phyloP scores from a whole-genome alignment of 2,329 filamentous ascomycete genomes.

The Rutstroemia sp. region DNA sequence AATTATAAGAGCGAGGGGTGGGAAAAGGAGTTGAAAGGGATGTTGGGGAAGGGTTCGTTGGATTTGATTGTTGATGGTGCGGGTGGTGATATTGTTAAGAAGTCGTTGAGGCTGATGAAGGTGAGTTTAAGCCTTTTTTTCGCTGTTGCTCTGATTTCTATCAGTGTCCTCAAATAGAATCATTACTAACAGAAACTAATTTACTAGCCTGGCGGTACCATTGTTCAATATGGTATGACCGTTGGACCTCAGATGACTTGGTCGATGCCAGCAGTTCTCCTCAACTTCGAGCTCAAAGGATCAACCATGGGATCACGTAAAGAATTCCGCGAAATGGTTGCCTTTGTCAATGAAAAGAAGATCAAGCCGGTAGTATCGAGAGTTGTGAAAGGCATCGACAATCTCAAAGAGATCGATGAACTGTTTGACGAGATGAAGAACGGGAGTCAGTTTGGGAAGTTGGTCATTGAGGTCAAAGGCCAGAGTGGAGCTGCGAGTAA shows the following conservation, averaged over 20 bases:
- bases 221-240: slow-evolving; percentile 89
- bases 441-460: slow-evolving; percentile 83
- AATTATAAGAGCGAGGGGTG: slow-evolving; percentile 71
- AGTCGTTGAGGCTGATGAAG: slow-evolving; percentile 62
- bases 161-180: not conserved
- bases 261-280: slow-evolving; percentile 74
- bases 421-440: slow-evolving; percentile 85
- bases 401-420: slow-evolving; percentile 69
- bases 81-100: slow-evolving; percentile 74
- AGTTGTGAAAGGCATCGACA: slow-evolving; percentile 64
- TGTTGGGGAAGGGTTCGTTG: slow-evolving; percentile 56
- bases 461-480: slow-evolving; percentile 64
- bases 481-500: slow-evolving; percentile 14
- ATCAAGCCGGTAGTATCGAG: slow-evolving; percentile 73
- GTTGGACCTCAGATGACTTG: slow-evolving; percentile 78
- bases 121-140: slow-evolving; percentile 28
- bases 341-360: slow-evolving; percentile 66
- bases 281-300: slow-evolving; percentile 80
- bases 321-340: slow-evolving; percentile 88
- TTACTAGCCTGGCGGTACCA: slow-evolving; percentile 63
- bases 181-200: not conserved
- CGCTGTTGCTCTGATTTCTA: not conserved
- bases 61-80: slow-evolving; percentile 90
- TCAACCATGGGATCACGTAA: slow-evolving; percentile 85
- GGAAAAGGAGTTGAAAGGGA: slow-evolving; percentile 64